Evolutionary conservation across 202 grass and related monocot species (phyloP).

Genomic region (Carex arenaria): DNA sequence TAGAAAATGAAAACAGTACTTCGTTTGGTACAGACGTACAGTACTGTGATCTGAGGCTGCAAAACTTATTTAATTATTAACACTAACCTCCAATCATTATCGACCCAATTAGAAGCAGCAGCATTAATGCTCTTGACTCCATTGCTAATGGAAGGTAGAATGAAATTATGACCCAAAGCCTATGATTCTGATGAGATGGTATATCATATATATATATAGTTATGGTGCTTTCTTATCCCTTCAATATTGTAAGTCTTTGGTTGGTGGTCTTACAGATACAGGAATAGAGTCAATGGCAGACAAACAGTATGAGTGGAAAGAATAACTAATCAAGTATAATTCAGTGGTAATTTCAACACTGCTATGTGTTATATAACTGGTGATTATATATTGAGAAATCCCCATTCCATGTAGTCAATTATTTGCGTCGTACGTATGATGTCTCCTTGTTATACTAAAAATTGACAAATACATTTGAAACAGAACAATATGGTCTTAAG

Average conservation of each 20-base stretch:
- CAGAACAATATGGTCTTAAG: not conserved
- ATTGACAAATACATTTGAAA: not conserved
- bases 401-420: not conserved
- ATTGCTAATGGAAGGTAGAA: not conserved
- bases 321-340: not conserved
- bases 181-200: not conserved
- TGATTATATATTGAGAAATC: not conserved
- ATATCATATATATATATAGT: not conserved
- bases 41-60: not conserved
- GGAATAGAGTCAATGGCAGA: slow-evolving; percentile 18
- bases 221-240: not conserved
- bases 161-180: not conserved
- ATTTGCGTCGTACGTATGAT: not conserved
- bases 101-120: slow-evolving; percentile 3
- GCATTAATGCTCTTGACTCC: not conserved
- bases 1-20: not conserved
- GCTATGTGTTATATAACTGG: not conserved
- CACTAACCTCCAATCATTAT: slow-evolving; percentile 27
- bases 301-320: not conserved
- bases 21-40: not conserved
- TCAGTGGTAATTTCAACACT: not conserved
- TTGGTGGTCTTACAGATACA: slow-evolving; percentile 10
- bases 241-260: not conserved
- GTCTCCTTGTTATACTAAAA: not conserved
- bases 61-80: not conserved